phyloP scores from a whole-genome alignment of 257 asterid genomes.

The Gentiana macrophylla region DNA sequence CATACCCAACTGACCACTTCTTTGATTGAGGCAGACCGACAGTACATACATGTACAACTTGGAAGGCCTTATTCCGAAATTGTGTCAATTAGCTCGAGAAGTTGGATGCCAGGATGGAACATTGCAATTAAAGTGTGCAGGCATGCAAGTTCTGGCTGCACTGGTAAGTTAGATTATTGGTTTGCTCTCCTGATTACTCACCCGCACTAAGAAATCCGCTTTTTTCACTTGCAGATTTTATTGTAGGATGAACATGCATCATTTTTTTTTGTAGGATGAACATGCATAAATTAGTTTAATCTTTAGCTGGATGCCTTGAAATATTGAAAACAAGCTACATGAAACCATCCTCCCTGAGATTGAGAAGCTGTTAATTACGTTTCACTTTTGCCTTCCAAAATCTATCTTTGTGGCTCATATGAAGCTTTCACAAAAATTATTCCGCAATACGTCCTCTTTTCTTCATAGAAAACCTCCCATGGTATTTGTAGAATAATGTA shows the following conservation, averaged over 20 bases:
- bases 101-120: constrained; percentile 38
- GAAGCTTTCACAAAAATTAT: no score
- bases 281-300: neutral
- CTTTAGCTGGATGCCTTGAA: no score
- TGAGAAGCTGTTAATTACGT: no score
- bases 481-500: no score
- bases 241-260: neutral
- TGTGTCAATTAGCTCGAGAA: constrained; percentile 39
- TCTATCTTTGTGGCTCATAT: no score
- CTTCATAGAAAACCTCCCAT: no score
- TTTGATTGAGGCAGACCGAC: constrained; percentile 24
- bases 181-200: no score
- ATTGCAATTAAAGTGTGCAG: constrained; percentile 25
- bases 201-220: neutral
- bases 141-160: constrained; percentile 42
- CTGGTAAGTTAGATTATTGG: constrained; percentile 16
- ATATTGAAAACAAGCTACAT: no score
- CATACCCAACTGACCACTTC: constrained; percentile 4
- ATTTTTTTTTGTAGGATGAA: neutral
- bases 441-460: no score
- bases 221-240: neutral
- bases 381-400: no score
- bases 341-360: no score
- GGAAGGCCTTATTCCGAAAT: constrained; percentile 44
- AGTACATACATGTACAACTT: constrained; percentile 44